These are phyloP conservation scores for Penicillium riverlandense DNA, from an alignment of 495 filamentous ascomycete genomes.

Conservation along the genomic window DNA sequence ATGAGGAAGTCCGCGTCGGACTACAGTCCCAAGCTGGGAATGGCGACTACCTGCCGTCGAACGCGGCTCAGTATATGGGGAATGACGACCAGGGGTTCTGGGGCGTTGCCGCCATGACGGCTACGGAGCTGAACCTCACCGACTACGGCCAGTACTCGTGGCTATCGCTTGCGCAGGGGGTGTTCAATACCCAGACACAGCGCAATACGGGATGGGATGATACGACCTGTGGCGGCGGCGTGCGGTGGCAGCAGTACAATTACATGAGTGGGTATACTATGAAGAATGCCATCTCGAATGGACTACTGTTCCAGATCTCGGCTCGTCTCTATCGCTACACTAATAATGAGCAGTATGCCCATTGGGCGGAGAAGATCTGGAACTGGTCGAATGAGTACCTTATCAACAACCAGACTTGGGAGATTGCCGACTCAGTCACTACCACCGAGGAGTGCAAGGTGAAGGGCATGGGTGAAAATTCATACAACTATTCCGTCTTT, in stretches of 20 bases:
- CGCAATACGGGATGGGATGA: constrained; percentile 41
- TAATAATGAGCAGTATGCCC: constrained; percentile 57
- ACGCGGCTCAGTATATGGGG: constrained; percentile 34
- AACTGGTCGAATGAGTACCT: constrained; percentile 55
- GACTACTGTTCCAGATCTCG: constrained; percentile 61
- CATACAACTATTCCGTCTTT: no score
- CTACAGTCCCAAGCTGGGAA: constrained; percentile 54
- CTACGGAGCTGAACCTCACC: constrained; percentile 56
- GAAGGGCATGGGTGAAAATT: constrained; percentile 10
- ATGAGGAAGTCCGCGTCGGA: constrained; percentile 45
- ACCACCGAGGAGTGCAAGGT: constrained; percentile 1
- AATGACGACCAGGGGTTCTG: constrained; percentile 68
- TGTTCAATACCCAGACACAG: constrained; percentile 58
- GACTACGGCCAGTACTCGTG: constrained; percentile 41
- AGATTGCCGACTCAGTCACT: constrained; percentile 51
- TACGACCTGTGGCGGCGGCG: constrained; percentile 33
- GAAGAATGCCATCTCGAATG: constrained; percentile 64
- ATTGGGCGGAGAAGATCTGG: constrained; percentile 64
- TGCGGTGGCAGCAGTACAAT: constrained; percentile 38
- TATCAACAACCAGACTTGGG: constrained; percentile 46
- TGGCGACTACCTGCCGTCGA: constrained; percentile 54
- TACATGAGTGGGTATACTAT: constrained; percentile 36
- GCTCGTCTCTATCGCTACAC: constrained; percentile 68
- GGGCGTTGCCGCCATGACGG: constrained; percentile 63
- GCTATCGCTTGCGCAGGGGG: constrained; percentile 64